phyloP scores from a whole-genome alignment of 2,329 filamentous ascomycete genomes.

The Eutypa lata region DNA sequence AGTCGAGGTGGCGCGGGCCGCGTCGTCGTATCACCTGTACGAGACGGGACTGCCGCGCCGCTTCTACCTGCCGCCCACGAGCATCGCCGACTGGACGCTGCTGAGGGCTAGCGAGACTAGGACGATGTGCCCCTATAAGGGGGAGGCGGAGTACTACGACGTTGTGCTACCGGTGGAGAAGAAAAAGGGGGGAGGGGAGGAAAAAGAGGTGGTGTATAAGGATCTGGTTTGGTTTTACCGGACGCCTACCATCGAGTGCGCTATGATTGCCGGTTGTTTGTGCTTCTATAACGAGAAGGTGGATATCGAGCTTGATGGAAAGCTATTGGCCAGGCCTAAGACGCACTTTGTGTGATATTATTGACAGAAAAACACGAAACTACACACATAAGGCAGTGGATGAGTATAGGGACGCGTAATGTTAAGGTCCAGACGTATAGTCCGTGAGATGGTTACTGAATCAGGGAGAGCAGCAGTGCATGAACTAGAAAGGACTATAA shows the following conservation, averaged over 20 bases:
- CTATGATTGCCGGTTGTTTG: conserved; percentile 49
- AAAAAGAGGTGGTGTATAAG: conserved; percentile 17
- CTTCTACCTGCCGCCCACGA: conserved; percentile 56
- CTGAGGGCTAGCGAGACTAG: conserved; percentile 47
- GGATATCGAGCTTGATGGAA: conserved; percentile 57
- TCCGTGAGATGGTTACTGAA: too few species aligned
- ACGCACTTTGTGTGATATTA: conserved; percentile 16
- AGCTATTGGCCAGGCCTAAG: conserved; percentile 28
- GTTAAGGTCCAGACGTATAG: too few species aligned
- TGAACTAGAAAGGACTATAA: too few species aligned
- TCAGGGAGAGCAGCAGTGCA: too few species aligned
- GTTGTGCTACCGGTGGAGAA: conserved; percentile 43
- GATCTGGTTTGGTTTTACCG: conserved; percentile 63
- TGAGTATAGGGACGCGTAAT: background rate
- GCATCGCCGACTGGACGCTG: conserved; percentile 38
- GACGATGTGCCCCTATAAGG: conserved; percentile 67
- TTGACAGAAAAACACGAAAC: too few species aligned
- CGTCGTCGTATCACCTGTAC: conserved; percentile 50
- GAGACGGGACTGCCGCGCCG: conserved; percentile 59
- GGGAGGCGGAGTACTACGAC: conserved; percentile 60
- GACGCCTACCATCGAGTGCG: conserved; percentile 54
- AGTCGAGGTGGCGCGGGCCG: conserved; percentile 43
- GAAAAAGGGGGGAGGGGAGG: conserved; percentile 15
- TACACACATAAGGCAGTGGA: background rate
- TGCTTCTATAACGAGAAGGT: conserved; percentile 71